Base-by-base conservation (phyloP, 2,329 filamentous ascomycete genomes). In the Leptographium radiaticola region DNA sequence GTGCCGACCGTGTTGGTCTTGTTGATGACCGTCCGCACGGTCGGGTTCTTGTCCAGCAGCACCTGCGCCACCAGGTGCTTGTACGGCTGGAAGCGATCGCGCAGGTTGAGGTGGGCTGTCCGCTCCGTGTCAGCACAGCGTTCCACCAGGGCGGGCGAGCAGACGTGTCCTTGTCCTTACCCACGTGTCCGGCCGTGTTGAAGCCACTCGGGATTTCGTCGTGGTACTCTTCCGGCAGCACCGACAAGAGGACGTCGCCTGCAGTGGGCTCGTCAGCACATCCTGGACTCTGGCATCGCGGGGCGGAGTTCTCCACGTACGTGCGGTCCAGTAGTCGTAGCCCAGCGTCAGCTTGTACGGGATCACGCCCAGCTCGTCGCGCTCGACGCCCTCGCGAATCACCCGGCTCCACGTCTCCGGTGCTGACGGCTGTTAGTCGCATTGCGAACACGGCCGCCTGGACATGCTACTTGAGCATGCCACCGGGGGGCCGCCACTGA, bases 21-120 rank as follows among this genome's bases (percentile, higher is more conserved):
- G 76, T 96, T 96, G 71, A 98, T 96, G 60, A 98, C 90, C 0
- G 93, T 98, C 56, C 75, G 77, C 56, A 96, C 80, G 47, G 71
- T 72, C 11, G 82, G 77, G 68, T 95, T 95, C 71, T 98, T 98
- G 72, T 97, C 93, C 52, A 89, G 71, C 20, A 98, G 73, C 3
- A 97, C 83, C 62, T 91, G 75, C 0, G 86, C 93, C 50, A 97
- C 90, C 44, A 97, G 67, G 59, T 85, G 68, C 68, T 93, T 95
- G 73, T 94, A 95, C 0, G 87, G 88, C 12, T 89, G 72, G 64
- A 89, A 96, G 59, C 83, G 79, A 20, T 87, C 82, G 51, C 88
- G 82, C 36, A 98, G 81, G 67, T 98, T 98, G 55, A 98, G 73
- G 65, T 98, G 93, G 43, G 89, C 91, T 83, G 54, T n/a, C 7